phyloP scores from a whole-genome alignment of 805 yeast genomes.

The Lipomyces yamanashiensis region DNA sequence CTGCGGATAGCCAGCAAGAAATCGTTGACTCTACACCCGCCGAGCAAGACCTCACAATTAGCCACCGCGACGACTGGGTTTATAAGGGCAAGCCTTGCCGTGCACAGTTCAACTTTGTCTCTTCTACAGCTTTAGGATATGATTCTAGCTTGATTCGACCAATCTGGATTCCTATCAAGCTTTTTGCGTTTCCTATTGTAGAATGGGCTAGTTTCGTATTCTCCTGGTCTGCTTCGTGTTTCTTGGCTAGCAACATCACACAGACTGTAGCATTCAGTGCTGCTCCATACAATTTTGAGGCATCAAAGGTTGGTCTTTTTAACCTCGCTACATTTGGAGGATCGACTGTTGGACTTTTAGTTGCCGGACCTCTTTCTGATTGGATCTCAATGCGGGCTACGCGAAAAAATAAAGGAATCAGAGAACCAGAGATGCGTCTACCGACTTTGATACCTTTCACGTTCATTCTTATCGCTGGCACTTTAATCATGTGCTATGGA shows the following conservation, averaged over 20 bases:
- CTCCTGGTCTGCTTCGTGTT: slow-evolving; percentile 6
- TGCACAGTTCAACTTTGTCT: neutral
- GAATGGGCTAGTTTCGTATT: slow-evolving; percentile 6
- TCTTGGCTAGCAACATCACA: slow-evolving; percentile 2
- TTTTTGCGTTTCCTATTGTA: slow-evolving; percentile 9
- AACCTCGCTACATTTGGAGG: slow-evolving; percentile 4
- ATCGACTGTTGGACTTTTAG: slow-evolving; percentile 1
- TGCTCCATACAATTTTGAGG: slow-evolving; percentile 1
- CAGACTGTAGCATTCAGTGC: neutral
- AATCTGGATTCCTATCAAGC: slow-evolving; percentile 1
- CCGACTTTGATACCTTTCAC: slow-evolving; percentile 3
- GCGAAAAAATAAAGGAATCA: slow-evolving; percentile 20
- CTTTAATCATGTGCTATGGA: neutral
- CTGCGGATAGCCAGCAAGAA: neutral
- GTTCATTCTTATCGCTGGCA: slow-evolving; percentile 2
- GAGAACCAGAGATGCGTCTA: slow-evolving; percentile 32
- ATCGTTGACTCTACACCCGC: neutral
- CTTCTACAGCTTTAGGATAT: slow-evolving; percentile 3
- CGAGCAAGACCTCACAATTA: neutral
- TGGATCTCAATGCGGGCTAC: slow-evolving; percentile 12
- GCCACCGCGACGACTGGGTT: slow-evolving; percentile 2
- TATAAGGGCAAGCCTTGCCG: neutral
- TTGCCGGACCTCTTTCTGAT: slow-evolving; percentile 13
- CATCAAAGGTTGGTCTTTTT: neutral
- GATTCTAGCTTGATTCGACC: neutral